phyloP scores from a whole-genome alignment of 768 basidiomycete genomes.

The Suillus fuscotomentosus region DNA sequence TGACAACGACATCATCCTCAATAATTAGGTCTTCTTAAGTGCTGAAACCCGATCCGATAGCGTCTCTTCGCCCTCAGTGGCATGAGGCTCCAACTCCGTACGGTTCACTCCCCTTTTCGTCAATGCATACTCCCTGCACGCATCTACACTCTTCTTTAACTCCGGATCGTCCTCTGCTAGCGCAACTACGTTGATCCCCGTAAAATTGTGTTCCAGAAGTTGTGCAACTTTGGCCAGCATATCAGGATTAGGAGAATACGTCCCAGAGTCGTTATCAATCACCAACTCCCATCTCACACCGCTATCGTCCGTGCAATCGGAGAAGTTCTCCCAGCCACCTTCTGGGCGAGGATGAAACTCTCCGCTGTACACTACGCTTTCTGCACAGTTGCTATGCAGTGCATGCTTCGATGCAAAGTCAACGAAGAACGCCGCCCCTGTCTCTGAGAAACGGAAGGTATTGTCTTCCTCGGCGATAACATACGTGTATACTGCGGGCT shows the following conservation, averaged over 20 bases:
- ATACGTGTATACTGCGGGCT: slow-evolving; percentile 85
- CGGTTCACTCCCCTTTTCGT: slow-evolving; percentile 54
- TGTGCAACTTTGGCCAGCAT: slow-evolving; percentile 60
- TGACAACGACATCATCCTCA: slow-evolving; percentile 6
- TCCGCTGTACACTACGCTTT: slow-evolving; percentile 67
- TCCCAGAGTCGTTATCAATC: slow-evolving; percentile 85
- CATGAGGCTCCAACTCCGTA: slow-evolving; percentile 67
- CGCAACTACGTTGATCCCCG: slow-evolving; percentile 56
- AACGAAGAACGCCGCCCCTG: slow-evolving; percentile 83
- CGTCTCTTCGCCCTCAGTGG: slow-evolving; percentile 51
- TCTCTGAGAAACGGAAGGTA: slow-evolving; percentile 81
- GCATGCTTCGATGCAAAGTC: slow-evolving; percentile 88
- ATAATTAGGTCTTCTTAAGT: slow-evolving; percentile 1
- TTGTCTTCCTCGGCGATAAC: slow-evolving; percentile 75
- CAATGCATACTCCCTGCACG: slow-evolving; percentile 65
- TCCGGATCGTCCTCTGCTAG: slow-evolving; percentile 54
- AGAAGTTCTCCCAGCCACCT: slow-evolving; percentile 67
- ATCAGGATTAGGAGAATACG: slow-evolving; percentile 70
- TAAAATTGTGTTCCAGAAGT: slow-evolving; percentile 73
- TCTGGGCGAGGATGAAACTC: slow-evolving; percentile 77
- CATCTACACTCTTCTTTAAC: slow-evolving; percentile 58
- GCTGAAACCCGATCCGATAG: slow-evolving; percentile 33
- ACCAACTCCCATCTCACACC: slow-evolving; percentile 76
- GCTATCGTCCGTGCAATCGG: slow-evolving; percentile 50
- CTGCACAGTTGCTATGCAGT: slow-evolving; percentile 72